Evolutionary conservation across 2,329 filamentous ascomycete genomes (phyloP), one percentile per base, ranked within the genome.

Genomic region (Beauveria sp.): DNA sequence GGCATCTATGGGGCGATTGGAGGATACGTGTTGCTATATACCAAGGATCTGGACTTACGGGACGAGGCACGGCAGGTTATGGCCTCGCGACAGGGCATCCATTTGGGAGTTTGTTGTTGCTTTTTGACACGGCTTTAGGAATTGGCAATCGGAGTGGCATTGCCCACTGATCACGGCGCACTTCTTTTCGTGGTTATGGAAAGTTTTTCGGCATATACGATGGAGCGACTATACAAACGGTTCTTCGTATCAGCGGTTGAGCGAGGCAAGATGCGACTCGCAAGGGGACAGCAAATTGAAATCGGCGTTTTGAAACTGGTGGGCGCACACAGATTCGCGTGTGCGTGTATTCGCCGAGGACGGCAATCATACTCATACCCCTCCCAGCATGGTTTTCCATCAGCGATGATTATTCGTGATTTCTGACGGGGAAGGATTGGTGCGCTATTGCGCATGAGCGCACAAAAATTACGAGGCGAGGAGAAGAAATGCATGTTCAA

Each of bases 81-180:
- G 44, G 52, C 52, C 53, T 24, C 52, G 51, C 51, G 52, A 51
- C 52, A 55, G 34, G 59, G 52, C 53, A 55, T 61, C 52, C 53
- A 44, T 48, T 50, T 50, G 52, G 59, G 59, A 61, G 59, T 61
- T 61, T 50, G 52, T 61, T 50, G 52, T 54, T 61, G 48, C 50
- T 59, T 53, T 56, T 52, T 56, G 52, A 46, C 52, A 55, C 53
- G 52, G 59, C 46, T 55, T 59, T 43, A 34, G 59, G 59, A 30
- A 41, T 50, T 55, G 52, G 52, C 44, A 55, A 59, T 48, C 16
- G 24, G 52, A 18, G 44, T 51, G 44, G 59, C 46, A 41, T 50
- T 50, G 43, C 26, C 30, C 43, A 55, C 30, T 44, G 46, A 56
- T 51, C 43, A 61, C 28, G 59, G 59, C 59, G 59, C 59, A 53